Evolutionary conservation across 2,329 filamentous ascomycete genomes (phyloP).

Genomic region (Fusarium sp.): DNA sequence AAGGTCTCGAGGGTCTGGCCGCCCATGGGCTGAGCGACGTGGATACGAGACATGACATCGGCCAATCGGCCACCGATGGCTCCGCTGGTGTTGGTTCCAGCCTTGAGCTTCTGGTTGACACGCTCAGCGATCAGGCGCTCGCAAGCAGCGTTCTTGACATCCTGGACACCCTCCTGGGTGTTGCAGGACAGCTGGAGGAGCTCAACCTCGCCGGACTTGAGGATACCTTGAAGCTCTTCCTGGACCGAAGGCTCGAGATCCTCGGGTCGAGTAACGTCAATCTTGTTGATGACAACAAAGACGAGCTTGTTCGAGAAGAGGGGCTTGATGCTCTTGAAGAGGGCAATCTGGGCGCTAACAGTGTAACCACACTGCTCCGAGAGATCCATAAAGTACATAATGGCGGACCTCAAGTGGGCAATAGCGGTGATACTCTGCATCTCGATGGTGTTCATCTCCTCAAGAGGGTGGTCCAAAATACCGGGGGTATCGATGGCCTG

Average conservation of each 20-base stretch:
- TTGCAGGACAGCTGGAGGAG: slow-evolving; percentile 95
- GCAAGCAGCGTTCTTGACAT: slow-evolving; percentile 95
- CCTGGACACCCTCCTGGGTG: slow-evolving; percentile 92
- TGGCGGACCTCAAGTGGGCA: slow-evolving; percentile 93
- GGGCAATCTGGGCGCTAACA: slow-evolving; percentile 90
- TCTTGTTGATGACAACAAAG: slow-evolving; percentile 98
- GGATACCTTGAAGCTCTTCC: slow-evolving; percentile 81
- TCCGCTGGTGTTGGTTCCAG: slow-evolving; percentile 83
- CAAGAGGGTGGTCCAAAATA: slow-evolving; percentile 95
- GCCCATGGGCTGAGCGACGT: slow-evolving; percentile 94
- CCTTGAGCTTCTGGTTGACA: slow-evolving; percentile 96
- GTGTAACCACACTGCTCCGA: slow-evolving; percentile 98
- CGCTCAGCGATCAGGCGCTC: slow-evolving; percentile 93
- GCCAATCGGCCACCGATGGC: slow-evolving; percentile 85
- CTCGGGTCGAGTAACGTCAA: slow-evolving; percentile 89
- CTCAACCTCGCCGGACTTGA: slow-evolving; percentile 92
- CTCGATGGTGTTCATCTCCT: slow-evolving; percentile 99
- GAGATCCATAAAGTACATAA: slow-evolving; percentile 98
- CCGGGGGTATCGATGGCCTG: slow-evolving; percentile 97
- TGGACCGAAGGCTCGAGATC: slow-evolving; percentile 86
- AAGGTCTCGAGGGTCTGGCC: slow-evolving; percentile 84
- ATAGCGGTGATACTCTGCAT: slow-evolving; percentile 99
- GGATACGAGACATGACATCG: slow-evolving; percentile 93
- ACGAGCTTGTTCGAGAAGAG: slow-evolving; percentile 98
- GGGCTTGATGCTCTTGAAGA: slow-evolving; percentile 97